Conservation (phyloP, 257 asterid genomes). For the Primulina huaijiensis region DNA sequence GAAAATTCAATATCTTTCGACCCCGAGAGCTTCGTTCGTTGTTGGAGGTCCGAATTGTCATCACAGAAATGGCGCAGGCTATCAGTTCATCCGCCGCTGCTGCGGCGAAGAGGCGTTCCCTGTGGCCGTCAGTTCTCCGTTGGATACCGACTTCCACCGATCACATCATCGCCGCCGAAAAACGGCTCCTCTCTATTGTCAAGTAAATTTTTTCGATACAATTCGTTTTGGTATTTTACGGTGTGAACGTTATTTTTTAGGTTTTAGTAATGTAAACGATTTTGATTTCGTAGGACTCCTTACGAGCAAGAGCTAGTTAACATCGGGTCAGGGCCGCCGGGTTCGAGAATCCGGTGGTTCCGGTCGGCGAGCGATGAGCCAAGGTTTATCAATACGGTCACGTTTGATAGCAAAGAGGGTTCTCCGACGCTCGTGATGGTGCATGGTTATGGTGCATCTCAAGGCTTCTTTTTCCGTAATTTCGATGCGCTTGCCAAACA, state of each 20-base stretch:
- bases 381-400: constrained; percentile 81
- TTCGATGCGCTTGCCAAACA: constrained; percentile 77
- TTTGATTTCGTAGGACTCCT: constrained; percentile 59
- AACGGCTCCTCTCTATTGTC: constrained; percentile 75
- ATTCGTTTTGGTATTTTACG: not conserved
- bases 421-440: constrained; percentile 96
- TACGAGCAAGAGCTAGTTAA: constrained; percentile 66
- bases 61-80: constrained; percentile 60
- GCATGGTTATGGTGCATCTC: constrained; percentile 96
- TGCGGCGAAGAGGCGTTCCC: constrained; percentile 33
- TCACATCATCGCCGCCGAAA: constrained; percentile 81
- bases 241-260: not conserved
- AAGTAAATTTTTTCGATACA: constrained; percentile 27
- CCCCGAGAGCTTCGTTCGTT: no score
- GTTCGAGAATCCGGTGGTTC: constrained; percentile 86
- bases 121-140: constrained; percentile 71
- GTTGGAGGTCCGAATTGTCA: constrained; percentile 33
- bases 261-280: not conserved
- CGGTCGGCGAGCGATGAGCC: constrained; percentile 82
- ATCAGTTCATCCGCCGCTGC: constrained; percentile 39
- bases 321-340: constrained; percentile 93
- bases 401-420: constrained; percentile 78
- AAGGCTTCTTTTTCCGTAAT: constrained; percentile 95
- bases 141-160: constrained; percentile 97
- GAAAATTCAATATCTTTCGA: not conserved